These are phyloP conservation scores for Thelonectria rubi DNA, from an alignment of 2,329 filamentous ascomycete genomes.

Conservation along the genomic window DNA sequence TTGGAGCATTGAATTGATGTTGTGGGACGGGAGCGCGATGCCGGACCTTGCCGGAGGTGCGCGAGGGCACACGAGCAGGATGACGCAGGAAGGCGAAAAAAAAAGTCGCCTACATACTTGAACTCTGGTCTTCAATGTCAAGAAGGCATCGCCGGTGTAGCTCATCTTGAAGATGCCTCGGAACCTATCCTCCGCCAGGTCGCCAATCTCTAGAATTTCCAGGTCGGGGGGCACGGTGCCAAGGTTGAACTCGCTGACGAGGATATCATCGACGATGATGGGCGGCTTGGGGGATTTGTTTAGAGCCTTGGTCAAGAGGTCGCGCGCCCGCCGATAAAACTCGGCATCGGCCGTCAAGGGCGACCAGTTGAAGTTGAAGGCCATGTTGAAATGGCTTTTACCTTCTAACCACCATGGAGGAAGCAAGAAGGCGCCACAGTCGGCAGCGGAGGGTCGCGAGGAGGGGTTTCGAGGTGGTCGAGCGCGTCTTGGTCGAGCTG, in stretches of 20 bases:
- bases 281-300: conserved; percentile 98
- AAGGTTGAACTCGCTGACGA: conserved; percentile 97
- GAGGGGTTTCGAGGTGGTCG: conserved; percentile 19
- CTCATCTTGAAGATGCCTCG: conserved; percentile 99
- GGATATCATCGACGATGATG: conserved; percentile 99
- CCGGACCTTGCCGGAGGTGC: conserved; percentile 14
- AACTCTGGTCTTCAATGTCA: conserved; percentile 94
- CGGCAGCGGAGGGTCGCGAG: conserved; percentile 31
- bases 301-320: conserved; percentile 91
- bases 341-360: conserved; percentile 94
- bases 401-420: conserved; percentile 48
- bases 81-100: conserved; percentile 24
- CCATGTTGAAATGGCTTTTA: conserved; percentile 74
- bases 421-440: conserved; percentile 38
- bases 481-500: conserved; percentile 28
- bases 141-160: conserved; percentile 92
- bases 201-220: conserved; percentile 97
- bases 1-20: conserved; percentile 11
- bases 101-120: conserved; percentile 68
- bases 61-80: conserved; percentile 1
- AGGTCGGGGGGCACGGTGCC: conserved; percentile 93
- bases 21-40: conserved; percentile 5
- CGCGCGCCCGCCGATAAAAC: conserved; percentile 89
- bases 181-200: conserved; percentile 96
- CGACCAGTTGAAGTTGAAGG: conserved; percentile 99